Percentiles rank a stretch among this genome's conserved stretches.
phyloP scores from a whole-genome alignment of 1,284 basidiomycete genomes.

The Pseudozyma pruni region DNA sequence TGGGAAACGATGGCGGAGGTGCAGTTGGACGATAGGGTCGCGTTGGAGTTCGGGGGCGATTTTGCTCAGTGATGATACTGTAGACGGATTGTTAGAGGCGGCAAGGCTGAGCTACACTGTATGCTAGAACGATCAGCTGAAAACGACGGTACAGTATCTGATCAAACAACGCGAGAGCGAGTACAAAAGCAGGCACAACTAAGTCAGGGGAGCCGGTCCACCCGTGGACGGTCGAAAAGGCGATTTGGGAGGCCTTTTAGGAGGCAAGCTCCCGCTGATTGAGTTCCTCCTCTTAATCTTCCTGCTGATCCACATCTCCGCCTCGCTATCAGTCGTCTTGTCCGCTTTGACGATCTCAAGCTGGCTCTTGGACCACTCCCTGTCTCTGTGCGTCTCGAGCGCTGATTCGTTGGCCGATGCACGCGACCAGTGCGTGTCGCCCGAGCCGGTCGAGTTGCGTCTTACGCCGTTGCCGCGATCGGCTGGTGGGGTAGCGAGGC shows the following conservation, averaged over 20 bases:
- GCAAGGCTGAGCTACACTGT: too few relatives aligned
- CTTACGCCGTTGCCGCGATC: slow-evolving; percentile 3
- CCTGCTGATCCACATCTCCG: slow-evolving; percentile 25
- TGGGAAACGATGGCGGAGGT: slow-evolving; percentile 17
- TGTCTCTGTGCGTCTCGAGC: not conserved
- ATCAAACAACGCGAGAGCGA: too few relatives aligned
- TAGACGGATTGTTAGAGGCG: not conserved
- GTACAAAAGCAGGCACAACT: too few relatives aligned
- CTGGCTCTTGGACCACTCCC: not conserved
- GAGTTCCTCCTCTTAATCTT: slow-evolving; percentile 6
- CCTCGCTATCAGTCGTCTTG: slow-evolving; percentile 30
- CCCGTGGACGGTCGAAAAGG: slow-evolving; percentile 21
- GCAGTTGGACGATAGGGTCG: slow-evolving; percentile 27
- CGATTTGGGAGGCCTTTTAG: slow-evolving; percentile 22
- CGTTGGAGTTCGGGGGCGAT: slow-evolving; percentile 41
- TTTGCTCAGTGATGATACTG: slow-evolving; percentile 21
- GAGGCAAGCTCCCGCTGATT: not conserved
- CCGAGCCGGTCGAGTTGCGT: slow-evolving; percentile 14
- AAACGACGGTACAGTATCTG: too few relatives aligned
- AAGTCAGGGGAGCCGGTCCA: too few relatives aligned
- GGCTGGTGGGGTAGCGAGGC: slow-evolving; percentile 1
- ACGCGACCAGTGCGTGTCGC: slow-evolving; percentile 20
- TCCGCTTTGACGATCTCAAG: not conserved
- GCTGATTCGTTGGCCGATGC: slow-evolving; percentile 8
- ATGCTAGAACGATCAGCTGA: too few relatives aligned